phyloP scores from a whole-genome alignment of 2,329 filamentous ascomycete genomes.

The Magnaporthiopsis rhizophila region DNA sequence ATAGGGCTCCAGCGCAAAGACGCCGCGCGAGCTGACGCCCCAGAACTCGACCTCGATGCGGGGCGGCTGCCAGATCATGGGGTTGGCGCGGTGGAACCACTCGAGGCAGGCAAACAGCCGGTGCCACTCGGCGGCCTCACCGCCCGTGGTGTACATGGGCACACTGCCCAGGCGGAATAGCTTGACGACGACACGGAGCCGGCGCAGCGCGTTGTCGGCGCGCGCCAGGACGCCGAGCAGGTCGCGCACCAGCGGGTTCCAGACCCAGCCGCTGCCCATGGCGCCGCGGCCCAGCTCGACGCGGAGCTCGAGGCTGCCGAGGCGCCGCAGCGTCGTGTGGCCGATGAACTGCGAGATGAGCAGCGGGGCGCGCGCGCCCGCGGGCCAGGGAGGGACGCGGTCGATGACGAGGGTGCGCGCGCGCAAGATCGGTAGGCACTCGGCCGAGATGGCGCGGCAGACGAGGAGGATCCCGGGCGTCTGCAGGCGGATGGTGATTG shows the following conservation, averaged over 20 bases:
- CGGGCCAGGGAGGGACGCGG: conserved; percentile 26
- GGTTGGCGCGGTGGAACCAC: conserved; percentile 3
- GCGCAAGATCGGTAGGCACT: conserved; percentile 22
- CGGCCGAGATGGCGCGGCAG: conserved; percentile 24
- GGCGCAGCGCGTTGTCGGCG: conserved; percentile 19
- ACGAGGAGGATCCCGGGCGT: conserved; percentile 27
- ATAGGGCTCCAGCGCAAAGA: background rate
- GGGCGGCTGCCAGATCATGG: conserved; percentile 4
- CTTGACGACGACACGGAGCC: conserved; percentile 23
- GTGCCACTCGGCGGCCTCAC: background rate
- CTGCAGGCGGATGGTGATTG: conserved; percentile 10
- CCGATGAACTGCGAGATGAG: conserved; percentile 21
- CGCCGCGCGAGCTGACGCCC: background rate
- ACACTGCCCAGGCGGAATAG: conserved; percentile 14
- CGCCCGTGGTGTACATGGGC: background rate
- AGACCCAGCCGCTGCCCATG: conserved; percentile 19
- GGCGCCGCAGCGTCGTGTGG: conserved; percentile 22
- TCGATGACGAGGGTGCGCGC: conserved; percentile 23
- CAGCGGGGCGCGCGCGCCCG: conserved; percentile 18
- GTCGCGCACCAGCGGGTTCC: conserved; percentile 19
- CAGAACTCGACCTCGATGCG: conserved; percentile 7
- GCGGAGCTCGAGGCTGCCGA: conserved; percentile 24
- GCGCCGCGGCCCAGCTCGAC: conserved; percentile 21
- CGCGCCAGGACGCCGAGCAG: conserved; percentile 18
- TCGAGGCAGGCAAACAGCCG: conserved; percentile 3